A percentile compares a stretch with the other conserved stretches of the same genome.
phyloP scores from a whole-genome alignment of 1,139 yeast species.

The Diutina pseudorugosa region DNA sequence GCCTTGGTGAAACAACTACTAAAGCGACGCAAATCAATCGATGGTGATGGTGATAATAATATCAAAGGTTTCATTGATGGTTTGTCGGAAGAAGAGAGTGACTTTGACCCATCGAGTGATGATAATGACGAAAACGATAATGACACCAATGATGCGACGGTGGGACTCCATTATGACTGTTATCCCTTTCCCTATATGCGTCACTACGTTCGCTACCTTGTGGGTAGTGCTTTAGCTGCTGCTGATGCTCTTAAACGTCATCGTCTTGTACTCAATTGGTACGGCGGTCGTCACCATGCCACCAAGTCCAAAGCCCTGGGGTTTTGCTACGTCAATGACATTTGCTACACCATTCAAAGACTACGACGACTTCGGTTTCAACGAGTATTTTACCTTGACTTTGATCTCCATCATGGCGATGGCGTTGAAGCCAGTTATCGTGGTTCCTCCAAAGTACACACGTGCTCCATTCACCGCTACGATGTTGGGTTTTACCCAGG shows the following conservation, averaged over 20 bases:
- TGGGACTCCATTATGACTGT: background rate
- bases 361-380: slow-evolving; percentile 31
- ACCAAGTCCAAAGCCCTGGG: slow-evolving; percentile 48
- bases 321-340: slow-evolving; percentile 64
- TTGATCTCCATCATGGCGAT: slow-evolving; percentile 73
- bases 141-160: background rate
- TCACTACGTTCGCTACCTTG: background rate
- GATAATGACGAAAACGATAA: background rate
- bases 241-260: background rate
- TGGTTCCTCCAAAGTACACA: slow-evolving; percentile 41
- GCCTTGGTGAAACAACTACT: background rate
- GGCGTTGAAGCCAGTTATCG: slow-evolving; percentile 63
- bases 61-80: no score
- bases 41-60: background rate
- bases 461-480: slow-evolving; percentile 52
- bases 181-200: background rate
- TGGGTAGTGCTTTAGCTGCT: background rate
- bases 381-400: slow-evolving; percentile 51
- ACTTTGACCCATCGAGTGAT: background rate
- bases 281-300: slow-evolving; percentile 74
- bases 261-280: slow-evolving; percentile 51
- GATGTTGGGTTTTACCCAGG: slow-evolving; percentile 70
- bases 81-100: background rate
- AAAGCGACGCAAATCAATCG: background rate
- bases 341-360: slow-evolving; percentile 38